Base-by-base conservation (phyloP, 1,284 basidiomycete species). In the Boletus smithii region DNA sequence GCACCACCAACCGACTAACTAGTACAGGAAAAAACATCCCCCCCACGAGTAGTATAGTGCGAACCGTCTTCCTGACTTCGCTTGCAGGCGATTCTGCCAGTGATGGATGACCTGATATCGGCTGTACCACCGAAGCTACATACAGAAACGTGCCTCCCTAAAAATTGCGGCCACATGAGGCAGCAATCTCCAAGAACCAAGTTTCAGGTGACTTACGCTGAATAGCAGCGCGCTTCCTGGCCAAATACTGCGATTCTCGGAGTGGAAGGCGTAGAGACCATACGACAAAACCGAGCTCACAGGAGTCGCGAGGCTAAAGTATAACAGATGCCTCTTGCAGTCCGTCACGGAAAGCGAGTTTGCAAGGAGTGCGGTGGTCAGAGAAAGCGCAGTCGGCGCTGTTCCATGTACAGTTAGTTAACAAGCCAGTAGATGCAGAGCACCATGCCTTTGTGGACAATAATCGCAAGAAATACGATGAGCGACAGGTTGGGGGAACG, bases 141-240 rank as follows among this genome's bases (percentile, higher is more conserved):
- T 95, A 97, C 24, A 97, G 73, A 68, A 97, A 97, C 1, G 91
- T 93, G 13, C 94, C 94, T 31, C 91, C 95, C 91, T 93, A 53
- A 22, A 35, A 22, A 44, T 43, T 23, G 26, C 29, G 18, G 26
- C 17, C 4, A 18, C 37, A 46, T 53, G 45, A 56, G 41, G 34
- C 8, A 51, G 41, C 42, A 30, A 33, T 45, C 23, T 44, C 22
- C 27, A 9, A 34, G 31, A 29, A 42, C 8, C 31, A 11, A 16
- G 11, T n/a, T 26, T 31, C 32, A 30, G 40, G 44, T 30, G 54
- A 58, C 84, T 59, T 59, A 91, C 88, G 14, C 89, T 92, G 52
- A 91, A 73, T n/a, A 92, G 73, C 17, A 94, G 71, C 1, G 87
- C 83, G 7, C 81, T 68, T 6, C 90, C 91, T 0, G 88, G 85